phyloP scores from a whole-genome alignment of 495 filamentous ascomycete species.

The Penicillium samsonianum region DNA sequence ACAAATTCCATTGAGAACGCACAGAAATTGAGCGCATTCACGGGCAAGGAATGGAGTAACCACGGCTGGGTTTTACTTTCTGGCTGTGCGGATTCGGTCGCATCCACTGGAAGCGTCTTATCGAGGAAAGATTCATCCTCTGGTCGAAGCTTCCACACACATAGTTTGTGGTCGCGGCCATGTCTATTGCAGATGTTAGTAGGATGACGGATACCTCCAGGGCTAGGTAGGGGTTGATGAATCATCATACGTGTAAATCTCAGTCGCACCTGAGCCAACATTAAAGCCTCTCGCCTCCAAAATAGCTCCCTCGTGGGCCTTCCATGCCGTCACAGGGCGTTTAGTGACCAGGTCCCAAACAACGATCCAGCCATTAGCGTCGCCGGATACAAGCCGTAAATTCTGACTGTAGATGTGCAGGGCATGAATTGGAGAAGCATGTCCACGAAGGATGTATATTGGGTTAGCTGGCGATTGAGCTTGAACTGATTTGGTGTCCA shows the following conservation, averaged over 20 bases:
- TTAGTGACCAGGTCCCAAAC: conserved; percentile 83
- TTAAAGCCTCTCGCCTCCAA: conserved; percentile 67
- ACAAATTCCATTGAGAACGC: conserved; percentile 65
- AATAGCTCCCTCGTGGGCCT: conserved; percentile 76
- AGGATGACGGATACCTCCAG: too few species aligned
- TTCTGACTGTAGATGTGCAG: conserved; percentile 72
- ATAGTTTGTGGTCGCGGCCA: conserved; percentile 84
- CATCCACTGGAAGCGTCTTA: conserved; percentile 69
- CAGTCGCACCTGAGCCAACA: conserved; percentile 53
- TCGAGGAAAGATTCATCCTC: conserved; percentile 61
- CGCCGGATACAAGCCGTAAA: conserved; percentile 77
- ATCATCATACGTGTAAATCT: conserved; percentile 63
- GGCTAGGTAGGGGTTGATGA: not conserved
- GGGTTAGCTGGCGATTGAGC: conserved; percentile 63
- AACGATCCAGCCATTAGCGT: conserved; percentile 87
- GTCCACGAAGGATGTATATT: conserved; percentile 84
- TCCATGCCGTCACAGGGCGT: conserved; percentile 83
- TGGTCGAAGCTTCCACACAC: conserved; percentile 73
- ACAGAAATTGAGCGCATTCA: conserved; percentile 96
- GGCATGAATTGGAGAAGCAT: conserved; percentile 77
- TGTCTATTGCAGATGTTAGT: conserved; percentile 56
- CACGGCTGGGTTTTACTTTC: conserved; percentile 63
- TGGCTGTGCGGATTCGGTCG: conserved; percentile 24
- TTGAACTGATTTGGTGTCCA: conserved; percentile 8
- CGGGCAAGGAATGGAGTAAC: conserved; percentile 77